These are phyloP conservation scores for Mentha longifolia DNA, from an alignment of 257 asterid genomes.

Conservation along the genomic window DNA sequence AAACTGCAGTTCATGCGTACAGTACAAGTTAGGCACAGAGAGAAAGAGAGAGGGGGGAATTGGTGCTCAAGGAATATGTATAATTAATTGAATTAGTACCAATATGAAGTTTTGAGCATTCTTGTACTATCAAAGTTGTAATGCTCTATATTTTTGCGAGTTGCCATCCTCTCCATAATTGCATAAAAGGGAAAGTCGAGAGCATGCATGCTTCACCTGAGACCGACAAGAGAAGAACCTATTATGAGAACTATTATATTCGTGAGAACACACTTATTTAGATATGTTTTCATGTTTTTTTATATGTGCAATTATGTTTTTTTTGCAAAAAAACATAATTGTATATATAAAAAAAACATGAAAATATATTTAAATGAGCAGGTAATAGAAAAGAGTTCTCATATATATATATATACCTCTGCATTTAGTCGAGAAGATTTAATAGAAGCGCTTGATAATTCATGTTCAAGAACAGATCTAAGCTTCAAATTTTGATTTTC, in stretches of 20 bases:
- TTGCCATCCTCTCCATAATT: conserved; percentile 58
- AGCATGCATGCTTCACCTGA: conserved; percentile 69
- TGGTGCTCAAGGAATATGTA: too few species aligned
- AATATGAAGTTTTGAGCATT: conserved; percentile 68
- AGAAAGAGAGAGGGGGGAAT: too few species aligned
- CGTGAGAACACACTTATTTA: too few species aligned
- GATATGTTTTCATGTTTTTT: too few species aligned
- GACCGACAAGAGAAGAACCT: not conserved
- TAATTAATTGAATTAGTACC: conserved; percentile 42
- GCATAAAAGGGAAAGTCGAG: conserved; percentile 65
- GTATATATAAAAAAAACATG: too few species aligned
- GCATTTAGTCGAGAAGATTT: conserved; percentile 39
- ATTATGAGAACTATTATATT: too few species aligned
- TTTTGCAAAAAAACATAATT: too few species aligned
- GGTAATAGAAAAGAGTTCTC: too few species aligned
- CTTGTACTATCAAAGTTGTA: conserved; percentile 56
- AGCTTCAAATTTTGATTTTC: conserved; percentile 52
- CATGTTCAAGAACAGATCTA: conserved; percentile 51
- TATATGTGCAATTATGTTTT: too few species aligned
- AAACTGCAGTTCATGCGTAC: conserved; percentile 53
- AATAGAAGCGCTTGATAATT: conserved; percentile 35
- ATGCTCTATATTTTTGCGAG: conserved; percentile 63
- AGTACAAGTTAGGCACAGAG: conserved; percentile 5
- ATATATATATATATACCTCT: too few species aligned
- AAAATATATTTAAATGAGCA: too few species aligned